Base-by-base conservation (phyloP, 2,329 filamentous ascomycete genomes). In the Chaetomium olivaceum region DNA sequence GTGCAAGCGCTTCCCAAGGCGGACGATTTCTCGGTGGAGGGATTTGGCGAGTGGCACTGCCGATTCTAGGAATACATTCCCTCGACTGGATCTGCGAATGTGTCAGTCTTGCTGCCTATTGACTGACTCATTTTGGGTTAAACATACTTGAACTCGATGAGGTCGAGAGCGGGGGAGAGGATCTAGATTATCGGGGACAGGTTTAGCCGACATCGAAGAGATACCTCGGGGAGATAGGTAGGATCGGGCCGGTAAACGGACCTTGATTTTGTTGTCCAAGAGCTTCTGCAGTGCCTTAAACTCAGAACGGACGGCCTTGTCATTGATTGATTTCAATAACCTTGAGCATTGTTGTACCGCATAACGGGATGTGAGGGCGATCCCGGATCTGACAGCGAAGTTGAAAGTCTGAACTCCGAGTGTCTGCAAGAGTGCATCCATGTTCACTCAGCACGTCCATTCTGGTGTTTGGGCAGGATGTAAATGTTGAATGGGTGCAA, bases 361-460 rank as follows among this genome's bases (percentile, higher is more conserved):
- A 79, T 93, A 96, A 48, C 85, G 87, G 61, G 92, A 92, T 2
- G 93, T 97, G 70, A 97, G 85, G 58, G 91, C 88, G 70, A 98
- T 89, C 58, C 93, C 93, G 21, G 92, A 93, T 58, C 91, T 84
- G 73, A 97, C 93, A 75, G 93, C 93, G 85, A 95, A 96, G 80
- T 92, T 96, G 85, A 96, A 89, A 58, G 92, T 91, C 80, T 96
- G 92, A 58, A 81, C 77, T 68, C 84, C 84, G 65, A 87, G 75
- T 54, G 79, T 77, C 58, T 81, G 74, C 64, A 87, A 77, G 68
- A 87, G 82, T 62, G 82, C 82, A 76, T 96, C 92, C 92, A 96
- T 96, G 65, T 72, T 83, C 57, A 65, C 31, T 67, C 55, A 61
- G 33, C 12, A 12, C n/a, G 46, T 63, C 68, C 69, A 71, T 71